Conservation (phyloP, 192 early-diverging fungal genomes). For the Backusella sp. region DNA sequence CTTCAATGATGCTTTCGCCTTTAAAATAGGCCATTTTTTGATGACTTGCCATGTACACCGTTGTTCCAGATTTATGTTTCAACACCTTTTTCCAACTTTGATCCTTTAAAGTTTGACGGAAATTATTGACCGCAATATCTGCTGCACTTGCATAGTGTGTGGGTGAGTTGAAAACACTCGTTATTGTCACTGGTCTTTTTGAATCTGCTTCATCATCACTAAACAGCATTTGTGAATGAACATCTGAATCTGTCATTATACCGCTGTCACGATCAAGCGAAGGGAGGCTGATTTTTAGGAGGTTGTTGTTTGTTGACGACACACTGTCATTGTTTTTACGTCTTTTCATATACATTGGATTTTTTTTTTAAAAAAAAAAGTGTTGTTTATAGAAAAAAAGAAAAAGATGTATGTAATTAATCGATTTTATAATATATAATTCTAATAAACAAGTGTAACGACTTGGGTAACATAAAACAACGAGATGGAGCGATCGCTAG, state of each 20-base stretch:
- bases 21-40: slow-evolving; percentile 45
- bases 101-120: slow-evolving; percentile 36
- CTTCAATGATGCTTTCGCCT: slow-evolving; percentile 42
- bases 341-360: neutral
- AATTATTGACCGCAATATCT: slow-evolving; percentile 31
- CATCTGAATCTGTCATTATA: slow-evolving; percentile 13
- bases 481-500: neutral
- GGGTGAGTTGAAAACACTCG: neutral
- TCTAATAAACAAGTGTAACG: neutral
- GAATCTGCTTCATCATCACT: slow-evolving; percentile 18
- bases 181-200: neutral
- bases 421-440: neutral
- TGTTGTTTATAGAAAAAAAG: neutral
- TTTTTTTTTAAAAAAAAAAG: neutral
- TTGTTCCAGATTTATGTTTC: slow-evolving; percentile 45
- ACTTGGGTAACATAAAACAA: neutral
- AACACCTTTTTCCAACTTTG: slow-evolving; percentile 47
- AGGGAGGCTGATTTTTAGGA: neutral
- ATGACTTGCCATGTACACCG: slow-evolving; percentile 39
- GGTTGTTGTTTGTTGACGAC: neutral
- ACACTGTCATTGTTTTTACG: neutral
- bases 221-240: slow-evolving; percentile 3
- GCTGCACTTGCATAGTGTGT: slow-evolving; percentile 36
- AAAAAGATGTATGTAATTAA: neutral
- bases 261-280: slow-evolving; percentile 23